Conservation (phyloP, 768 basidiomycete species). For the Serpula lacrymans region DNA sequence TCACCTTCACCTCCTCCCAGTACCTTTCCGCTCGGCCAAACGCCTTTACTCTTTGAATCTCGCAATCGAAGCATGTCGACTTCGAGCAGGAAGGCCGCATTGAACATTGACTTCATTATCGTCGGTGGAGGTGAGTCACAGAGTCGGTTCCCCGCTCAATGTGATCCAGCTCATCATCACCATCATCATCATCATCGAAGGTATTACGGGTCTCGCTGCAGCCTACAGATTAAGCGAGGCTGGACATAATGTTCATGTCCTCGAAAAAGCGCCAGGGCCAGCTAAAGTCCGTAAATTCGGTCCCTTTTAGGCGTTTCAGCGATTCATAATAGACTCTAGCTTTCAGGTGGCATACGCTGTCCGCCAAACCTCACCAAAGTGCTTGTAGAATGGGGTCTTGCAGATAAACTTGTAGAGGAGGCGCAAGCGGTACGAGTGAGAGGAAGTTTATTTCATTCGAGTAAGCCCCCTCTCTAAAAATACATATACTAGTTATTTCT, state of each 20-base stretch:
- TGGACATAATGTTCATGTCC: conserved; percentile 56
- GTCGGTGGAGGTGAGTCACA: conserved; percentile 24
- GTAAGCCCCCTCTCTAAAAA: too few species aligned
- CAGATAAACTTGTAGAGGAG: conserved; percentile 37
- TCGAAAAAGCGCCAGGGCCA: conserved; percentile 49
- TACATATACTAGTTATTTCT: too few species aligned
- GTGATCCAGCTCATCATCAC: not conserved
- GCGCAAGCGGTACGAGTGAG: conserved; percentile 23
- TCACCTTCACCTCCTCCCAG: too few species aligned
- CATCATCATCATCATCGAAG: conserved; percentile 8
- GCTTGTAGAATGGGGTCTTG: conserved; percentile 54
- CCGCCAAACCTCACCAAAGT: conserved; percentile 61
- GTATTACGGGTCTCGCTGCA: conserved; percentile 54
- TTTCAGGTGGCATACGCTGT: conserved; percentile 40
- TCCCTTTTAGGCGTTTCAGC: not conserved
- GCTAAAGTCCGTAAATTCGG: conserved; percentile 36
- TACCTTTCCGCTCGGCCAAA: too few species aligned
- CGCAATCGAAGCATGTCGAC: too few species aligned
- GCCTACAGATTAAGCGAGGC: conserved; percentile 55
- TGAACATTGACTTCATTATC: conserved; percentile 29
- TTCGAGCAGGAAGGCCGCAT: conserved; percentile 20
- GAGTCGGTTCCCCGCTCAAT: not conserved
- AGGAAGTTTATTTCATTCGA: conserved; percentile 21
- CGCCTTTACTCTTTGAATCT: too few species aligned
- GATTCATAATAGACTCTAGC: conserved; percentile 18